These are phyloP conservation scores for Torrubiella hemipterigena DNA, from an alignment of 2,329 filamentous ascomycete genomes.

Conservation along the genomic window DNA sequence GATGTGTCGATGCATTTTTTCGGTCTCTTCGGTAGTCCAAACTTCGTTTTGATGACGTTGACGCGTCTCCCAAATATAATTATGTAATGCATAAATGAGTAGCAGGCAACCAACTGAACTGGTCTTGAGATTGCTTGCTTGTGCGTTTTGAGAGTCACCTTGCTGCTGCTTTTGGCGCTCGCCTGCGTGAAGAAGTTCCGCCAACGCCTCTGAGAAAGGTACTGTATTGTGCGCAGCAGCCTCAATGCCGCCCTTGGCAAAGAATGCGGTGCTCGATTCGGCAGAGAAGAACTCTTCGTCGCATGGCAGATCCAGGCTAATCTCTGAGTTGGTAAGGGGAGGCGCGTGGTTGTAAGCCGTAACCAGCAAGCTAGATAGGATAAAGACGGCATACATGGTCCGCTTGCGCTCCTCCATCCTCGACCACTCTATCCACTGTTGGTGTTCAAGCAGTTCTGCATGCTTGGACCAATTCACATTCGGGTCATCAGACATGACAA, in stretches of 20 bases:
- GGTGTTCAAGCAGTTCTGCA: conserved; percentile 40
- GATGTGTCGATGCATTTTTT: conserved; percentile 91
- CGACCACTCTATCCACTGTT: conserved; percentile 88
- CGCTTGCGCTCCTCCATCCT: conserved; percentile 80
- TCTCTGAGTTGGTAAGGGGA: conserved; percentile 86
- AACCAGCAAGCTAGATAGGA: conserved; percentile 80
- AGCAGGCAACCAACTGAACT: conserved; percentile 89
- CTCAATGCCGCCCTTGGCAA: conserved; percentile 59
- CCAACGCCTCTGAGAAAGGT: conserved; percentile 73
- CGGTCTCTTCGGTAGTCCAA: conserved; percentile 86
- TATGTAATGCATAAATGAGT: conserved; percentile 88
- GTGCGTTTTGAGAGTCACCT: conserved; percentile 15
- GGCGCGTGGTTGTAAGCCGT: conserved; percentile 90
- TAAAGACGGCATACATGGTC: conserved; percentile 83
- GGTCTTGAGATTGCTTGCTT: conserved; percentile 56
- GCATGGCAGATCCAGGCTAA: conserved; percentile 77
- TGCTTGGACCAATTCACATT: conserved; percentile 31
- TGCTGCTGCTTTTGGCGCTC: conserved; percentile 42
- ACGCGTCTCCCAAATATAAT: conserved; percentile 96
- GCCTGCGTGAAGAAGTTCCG: conserved; percentile 68
- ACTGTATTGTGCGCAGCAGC: conserved; percentile 58
- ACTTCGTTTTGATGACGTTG: conserved; percentile 78
- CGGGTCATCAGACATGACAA: conserved; percentile 43
- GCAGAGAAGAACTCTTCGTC: conserved; percentile 86
- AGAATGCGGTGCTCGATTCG: conserved; percentile 72